These are phyloP conservation scores for Ramichloridium luteum DNA, from an alignment of 2,329 filamentous ascomycete species.

Conservation along the genomic window DNA sequence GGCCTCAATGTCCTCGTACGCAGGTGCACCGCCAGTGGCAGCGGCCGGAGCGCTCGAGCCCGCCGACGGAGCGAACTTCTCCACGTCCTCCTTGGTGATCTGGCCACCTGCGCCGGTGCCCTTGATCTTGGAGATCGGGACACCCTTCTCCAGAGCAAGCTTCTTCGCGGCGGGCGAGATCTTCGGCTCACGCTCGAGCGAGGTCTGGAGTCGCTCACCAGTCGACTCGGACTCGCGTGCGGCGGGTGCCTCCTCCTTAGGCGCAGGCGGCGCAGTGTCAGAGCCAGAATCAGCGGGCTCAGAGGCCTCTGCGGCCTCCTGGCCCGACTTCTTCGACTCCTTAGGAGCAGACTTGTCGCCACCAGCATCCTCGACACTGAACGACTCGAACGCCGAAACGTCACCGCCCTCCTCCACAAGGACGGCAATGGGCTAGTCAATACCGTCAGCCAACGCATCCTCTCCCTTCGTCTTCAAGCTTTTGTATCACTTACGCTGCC, in stretches of 20 bases:
- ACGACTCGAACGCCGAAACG: conserved; percentile 75
- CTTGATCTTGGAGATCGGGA: conserved; percentile 67
- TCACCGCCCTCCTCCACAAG: conserved; percentile 87
- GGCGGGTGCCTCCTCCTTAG: conserved; percentile 42
- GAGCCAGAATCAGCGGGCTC: conserved; percentile 48
- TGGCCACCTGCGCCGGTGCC: conserved; percentile 75
- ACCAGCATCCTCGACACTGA: conserved; percentile 80
- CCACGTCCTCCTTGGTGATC: conserved; percentile 85
- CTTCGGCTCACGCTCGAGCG: conserved; percentile 70
- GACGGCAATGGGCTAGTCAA: conserved; percentile 75
- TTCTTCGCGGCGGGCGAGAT: conserved; percentile 63
- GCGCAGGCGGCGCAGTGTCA: conserved; percentile 43
- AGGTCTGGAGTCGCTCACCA: conserved; percentile 66
- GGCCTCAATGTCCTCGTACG: conserved; percentile 76
- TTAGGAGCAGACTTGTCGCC: conserved; percentile 59
- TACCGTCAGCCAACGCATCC: conserved; percentile 10
- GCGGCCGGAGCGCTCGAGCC: conserved; percentile 33
- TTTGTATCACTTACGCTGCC: conserved; percentile 67
- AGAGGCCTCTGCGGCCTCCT: conserved; percentile 48
- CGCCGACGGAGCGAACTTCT: conserved; percentile 58
- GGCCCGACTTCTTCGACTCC: conserved; percentile 47
- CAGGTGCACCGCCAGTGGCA: conserved; percentile 41
- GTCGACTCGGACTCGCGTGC: conserved; percentile 60
- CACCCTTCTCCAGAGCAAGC: conserved; percentile 72
- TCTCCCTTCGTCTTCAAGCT: conserved; percentile 1